phyloP scores from a whole-genome alignment of 1,139 yeast genomes.

The Arxiozyma slooffiae region DNA sequence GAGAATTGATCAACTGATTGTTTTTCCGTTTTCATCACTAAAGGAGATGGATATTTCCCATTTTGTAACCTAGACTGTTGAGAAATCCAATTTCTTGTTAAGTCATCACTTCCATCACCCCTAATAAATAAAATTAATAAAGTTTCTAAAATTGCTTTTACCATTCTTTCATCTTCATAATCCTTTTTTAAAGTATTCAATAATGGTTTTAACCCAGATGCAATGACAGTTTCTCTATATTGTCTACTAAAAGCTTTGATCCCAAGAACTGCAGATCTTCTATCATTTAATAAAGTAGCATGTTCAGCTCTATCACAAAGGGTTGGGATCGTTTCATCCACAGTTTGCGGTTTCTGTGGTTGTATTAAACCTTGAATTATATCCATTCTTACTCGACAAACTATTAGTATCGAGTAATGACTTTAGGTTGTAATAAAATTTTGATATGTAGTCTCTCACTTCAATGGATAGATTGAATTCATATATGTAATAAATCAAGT shows the following conservation, averaged over 20 bases:
- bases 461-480: too few relatives aligned
- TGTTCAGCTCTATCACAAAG: constrained; percentile 80
- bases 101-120: constrained; percentile 44
- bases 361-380: constrained; percentile 41
- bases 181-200: constrained; percentile 61
- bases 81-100: constrained; percentile 56
- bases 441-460: not conserved
- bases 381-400: constrained; percentile 31
- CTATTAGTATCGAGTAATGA: not conserved
- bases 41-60: constrained; percentile 77
- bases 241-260: constrained; percentile 84
- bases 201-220: constrained; percentile 73
- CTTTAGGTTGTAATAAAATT: not conserved
- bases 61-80: constrained; percentile 66
- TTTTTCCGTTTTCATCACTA: constrained; percentile 46
- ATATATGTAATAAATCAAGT: too few relatives aligned
- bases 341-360: constrained; percentile 46
- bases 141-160: constrained; percentile 79
- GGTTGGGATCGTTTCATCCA: constrained; percentile 81
- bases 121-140: constrained; percentile 70
- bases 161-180: constrained; percentile 56
- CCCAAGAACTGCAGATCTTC: constrained; percentile 86
- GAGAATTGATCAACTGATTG: constrained; percentile 70
- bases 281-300: constrained; percentile 71
- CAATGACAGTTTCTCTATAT: constrained; percentile 83